phyloP scores from a whole-genome alignment of 768 basidiomycete species.

The Cytidiella melzeri region DNA sequence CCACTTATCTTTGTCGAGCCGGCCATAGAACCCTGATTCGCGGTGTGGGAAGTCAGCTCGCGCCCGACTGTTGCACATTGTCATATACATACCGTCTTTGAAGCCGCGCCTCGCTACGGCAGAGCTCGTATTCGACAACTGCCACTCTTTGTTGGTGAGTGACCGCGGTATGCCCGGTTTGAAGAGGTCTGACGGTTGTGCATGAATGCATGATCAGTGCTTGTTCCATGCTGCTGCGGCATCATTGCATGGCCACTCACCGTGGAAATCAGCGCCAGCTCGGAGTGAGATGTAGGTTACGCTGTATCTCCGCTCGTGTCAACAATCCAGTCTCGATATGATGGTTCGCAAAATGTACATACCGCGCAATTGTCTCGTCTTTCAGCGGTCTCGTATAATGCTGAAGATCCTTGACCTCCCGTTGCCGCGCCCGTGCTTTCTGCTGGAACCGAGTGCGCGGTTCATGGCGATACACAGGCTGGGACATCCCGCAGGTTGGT shows the following conservation, averaged over 20 bases:
- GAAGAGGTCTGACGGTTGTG: slow-evolving; percentile 7
- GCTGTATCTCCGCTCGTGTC: slow-evolving; percentile 27
- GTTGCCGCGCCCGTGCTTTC: slow-evolving; percentile 33
- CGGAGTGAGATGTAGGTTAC: slow-evolving; percentile 53
- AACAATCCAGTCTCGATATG: background rate
- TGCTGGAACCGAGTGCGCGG: slow-evolving; percentile 40
- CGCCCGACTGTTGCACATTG: background rate
- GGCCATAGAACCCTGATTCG: slow-evolving; percentile 54
- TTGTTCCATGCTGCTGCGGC: too few species aligned
- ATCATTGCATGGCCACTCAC: slow-evolving; percentile 40
- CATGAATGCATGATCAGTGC: too few species aligned
- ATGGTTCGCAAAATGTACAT: slow-evolving; percentile 15
- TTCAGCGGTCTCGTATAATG: slow-evolving; percentile 58
- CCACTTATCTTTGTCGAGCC: slow-evolving; percentile 46
- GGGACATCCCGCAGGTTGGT: slow-evolving; percentile 27
- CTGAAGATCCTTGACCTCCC: slow-evolving; percentile 46
- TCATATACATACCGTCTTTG: slow-evolving; percentile 42
- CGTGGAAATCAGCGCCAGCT: slow-evolving; percentile 57
- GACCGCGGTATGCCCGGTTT: slow-evolving; percentile 15
- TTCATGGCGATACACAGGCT: slow-evolving; percentile 25
- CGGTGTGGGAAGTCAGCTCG: background rate
- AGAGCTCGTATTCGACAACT: slow-evolving; percentile 52
- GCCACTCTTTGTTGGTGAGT: slow-evolving; percentile 46
- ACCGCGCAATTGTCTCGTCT: slow-evolving; percentile 53
- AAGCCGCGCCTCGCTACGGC: slow-evolving; percentile 48